Evolutionary conservation across 352 stramenopile species (phyloP).

Genomic region (Globisporangium abappressorium): DNA sequence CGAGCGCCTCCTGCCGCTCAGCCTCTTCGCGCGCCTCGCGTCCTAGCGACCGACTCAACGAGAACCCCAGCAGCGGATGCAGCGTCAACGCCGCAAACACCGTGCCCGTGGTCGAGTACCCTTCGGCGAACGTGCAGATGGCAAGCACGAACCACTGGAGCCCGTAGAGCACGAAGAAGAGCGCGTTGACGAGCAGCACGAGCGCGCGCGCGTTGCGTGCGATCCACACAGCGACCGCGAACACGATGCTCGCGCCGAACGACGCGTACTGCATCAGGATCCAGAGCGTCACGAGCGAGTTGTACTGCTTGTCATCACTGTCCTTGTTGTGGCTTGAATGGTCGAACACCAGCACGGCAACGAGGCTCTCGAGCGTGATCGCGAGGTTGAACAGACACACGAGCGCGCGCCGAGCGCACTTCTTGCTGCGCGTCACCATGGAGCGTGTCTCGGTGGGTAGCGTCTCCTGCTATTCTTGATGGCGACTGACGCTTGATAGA

Average conservation of each 20-base stretch:
- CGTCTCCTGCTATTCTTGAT: neutral
- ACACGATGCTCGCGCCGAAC: constrained; percentile 14
- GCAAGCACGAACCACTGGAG: constrained; percentile 10
- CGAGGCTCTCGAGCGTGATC: constrained; percentile 12
- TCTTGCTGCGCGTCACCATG: neutral
- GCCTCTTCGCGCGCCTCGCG: constrained; percentile 11
- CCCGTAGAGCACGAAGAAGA: constrained; percentile 12
- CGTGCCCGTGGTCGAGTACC: neutral
- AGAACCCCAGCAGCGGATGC: constrained; percentile 6
- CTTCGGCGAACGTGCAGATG: neutral
- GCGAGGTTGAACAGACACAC: constrained; percentile 13
- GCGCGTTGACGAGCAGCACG: constrained; percentile 13
- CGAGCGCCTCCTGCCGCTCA: constrained; percentile 16
- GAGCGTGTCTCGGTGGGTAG: neutral
- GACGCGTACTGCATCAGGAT: constrained; percentile 12
- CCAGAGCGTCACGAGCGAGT: constrained; percentile 4
- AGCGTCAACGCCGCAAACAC: constrained; percentile 9
- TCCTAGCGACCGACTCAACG: constrained; percentile 4
- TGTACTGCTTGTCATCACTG: neutral
- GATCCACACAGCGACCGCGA: constrained; percentile 14
- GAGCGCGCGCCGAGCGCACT: neutral
- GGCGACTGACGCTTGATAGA: too few relatives aligned
- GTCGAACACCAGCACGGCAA: constrained; percentile 6
- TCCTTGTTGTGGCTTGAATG: neutral
- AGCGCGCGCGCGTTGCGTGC: neutral